These are phyloP conservation scores for Curvularia hawaiiensis DNA, from an alignment of 2,329 filamentous ascomycete genomes.

Conservation along the genomic window DNA sequence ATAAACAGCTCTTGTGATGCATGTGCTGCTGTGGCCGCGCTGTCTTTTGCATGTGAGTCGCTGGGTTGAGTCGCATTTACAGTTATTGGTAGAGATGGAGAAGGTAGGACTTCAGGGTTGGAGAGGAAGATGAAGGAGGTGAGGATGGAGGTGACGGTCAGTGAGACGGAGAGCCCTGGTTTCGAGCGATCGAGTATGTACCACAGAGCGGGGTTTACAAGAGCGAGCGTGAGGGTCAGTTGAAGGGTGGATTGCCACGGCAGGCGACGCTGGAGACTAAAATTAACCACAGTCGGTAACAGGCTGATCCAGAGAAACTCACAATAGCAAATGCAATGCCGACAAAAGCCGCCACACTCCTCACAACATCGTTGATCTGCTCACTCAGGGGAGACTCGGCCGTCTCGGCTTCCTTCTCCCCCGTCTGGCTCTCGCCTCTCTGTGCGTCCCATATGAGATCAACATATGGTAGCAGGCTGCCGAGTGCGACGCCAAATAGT, in stretches of 20 bases:
- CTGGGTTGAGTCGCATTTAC: constrained; percentile 31
- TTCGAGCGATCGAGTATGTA: constrained; percentile 92
- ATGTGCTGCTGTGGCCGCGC: not conserved
- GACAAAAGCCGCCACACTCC: constrained; percentile 72
- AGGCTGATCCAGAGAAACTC: constrained; percentile 47
- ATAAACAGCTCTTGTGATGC: constrained; percentile 48
- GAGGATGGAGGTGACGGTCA: constrained; percentile 73
- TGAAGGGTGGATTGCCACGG: constrained; percentile 97
- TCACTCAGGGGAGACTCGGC: constrained; percentile 51
- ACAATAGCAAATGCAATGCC: constrained; percentile 84
- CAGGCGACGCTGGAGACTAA: constrained; percentile 71
- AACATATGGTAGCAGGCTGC: constrained; percentile 81
- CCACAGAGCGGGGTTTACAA: constrained; percentile 94
- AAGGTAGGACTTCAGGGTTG: constrained; percentile 77
- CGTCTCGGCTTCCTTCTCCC: constrained; percentile 34
- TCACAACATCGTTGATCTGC: constrained; percentile 78
- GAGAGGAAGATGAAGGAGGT: constrained; percentile 75
- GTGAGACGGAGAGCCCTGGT: constrained; percentile 80
- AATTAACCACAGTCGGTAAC: constrained; percentile 8
- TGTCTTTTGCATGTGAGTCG: constrained; percentile 7
- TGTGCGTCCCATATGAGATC: constrained; percentile 73
- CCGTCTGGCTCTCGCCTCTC: constrained; percentile 38
- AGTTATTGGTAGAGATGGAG: constrained; percentile 30
- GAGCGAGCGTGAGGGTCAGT: constrained; percentile 83
- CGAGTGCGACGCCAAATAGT: constrained; percentile 74